Conservation (phyloP, 768 basidiomycete species). For the Sporobolomyces phaffii region DNA sequence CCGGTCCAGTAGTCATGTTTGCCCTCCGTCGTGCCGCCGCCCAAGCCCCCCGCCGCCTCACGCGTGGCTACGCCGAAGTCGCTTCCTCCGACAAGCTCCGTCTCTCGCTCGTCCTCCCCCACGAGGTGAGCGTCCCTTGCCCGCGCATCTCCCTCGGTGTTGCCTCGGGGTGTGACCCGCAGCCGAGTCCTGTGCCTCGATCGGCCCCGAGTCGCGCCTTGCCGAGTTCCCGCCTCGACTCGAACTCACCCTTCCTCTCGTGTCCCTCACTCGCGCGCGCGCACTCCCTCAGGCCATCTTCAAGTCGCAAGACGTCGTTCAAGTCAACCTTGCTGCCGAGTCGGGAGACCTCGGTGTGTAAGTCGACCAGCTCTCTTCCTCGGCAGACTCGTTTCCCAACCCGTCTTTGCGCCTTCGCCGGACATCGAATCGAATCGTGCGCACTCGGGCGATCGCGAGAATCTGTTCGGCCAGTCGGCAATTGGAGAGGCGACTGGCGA, state of each 20-base stretch:
- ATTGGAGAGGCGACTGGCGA: too few relatives aligned
- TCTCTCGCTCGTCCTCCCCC: conserved; percentile 87
- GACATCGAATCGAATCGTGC: too few relatives aligned
- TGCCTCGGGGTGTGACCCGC: background rate
- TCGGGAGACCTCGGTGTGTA: conserved; percentile 95
- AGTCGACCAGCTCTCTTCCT: conserved; percentile 6
- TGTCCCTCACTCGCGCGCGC: background rate
- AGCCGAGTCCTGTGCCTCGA: too few relatives aligned
- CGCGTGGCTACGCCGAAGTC: conserved; percentile 81
- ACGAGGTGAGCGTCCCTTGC: conserved; percentile 60
- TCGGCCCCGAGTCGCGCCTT: too few relatives aligned
- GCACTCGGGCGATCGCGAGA: too few relatives aligned
- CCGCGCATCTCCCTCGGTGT: background rate
- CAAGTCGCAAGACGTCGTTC: conserved; percentile 81
- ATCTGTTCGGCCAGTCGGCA: too few relatives aligned
- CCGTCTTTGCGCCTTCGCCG: too few relatives aligned
- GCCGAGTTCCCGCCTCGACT: too few relatives aligned
- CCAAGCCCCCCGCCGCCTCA: conserved; percentile 49
- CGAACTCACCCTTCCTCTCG: background rate
- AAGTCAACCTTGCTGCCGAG: conserved; percentile 89
- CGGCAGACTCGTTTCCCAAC: background rate
- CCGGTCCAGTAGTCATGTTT: background rate
- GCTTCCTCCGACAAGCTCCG: conserved; percentile 74
- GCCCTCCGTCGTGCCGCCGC: conserved; percentile 11
- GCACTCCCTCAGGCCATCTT: conserved; percentile 83